A percentile compares a stretch with the other conserved stretches of the same genome.
Evolutionary conservation across 2,329 filamentous ascomycete genomes (phyloP).

Genomic region (Hymenoscyphus salicellus): DNA sequence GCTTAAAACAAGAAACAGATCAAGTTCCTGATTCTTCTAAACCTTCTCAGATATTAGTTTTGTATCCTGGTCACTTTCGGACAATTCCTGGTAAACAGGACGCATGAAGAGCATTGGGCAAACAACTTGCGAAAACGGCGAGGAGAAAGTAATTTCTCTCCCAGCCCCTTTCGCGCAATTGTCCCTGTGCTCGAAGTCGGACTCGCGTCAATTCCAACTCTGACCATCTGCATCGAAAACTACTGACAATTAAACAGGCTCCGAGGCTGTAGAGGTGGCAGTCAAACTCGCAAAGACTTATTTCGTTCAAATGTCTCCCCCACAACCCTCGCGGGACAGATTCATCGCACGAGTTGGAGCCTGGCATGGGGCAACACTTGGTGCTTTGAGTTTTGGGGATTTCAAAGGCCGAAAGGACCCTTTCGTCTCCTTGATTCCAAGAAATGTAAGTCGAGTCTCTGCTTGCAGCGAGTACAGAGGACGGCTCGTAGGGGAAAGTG

Average conservation of each 20-base stretch:
- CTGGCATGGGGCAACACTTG: conserved; percentile 66
- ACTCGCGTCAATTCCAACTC: too few species aligned
- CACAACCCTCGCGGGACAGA: conserved; percentile 39
- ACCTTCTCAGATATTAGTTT: too few species aligned
- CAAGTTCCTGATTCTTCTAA: too few species aligned
- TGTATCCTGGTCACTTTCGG: too few species aligned
- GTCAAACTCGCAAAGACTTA: conserved; percentile 56
- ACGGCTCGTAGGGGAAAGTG: conserved; percentile 45
- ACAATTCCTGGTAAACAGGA: too few species aligned
- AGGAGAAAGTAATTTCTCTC: too few species aligned
- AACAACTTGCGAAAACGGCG: too few species aligned
- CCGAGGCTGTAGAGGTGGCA: conserved; percentile 14
- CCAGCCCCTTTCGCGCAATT: too few species aligned
- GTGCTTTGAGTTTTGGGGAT: conserved; percentile 50
- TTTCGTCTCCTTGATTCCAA: conserved; percentile 53
- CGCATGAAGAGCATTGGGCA: too few species aligned
- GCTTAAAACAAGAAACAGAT: neutral
- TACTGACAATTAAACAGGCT: conserved; percentile 6
- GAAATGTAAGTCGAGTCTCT: conserved; percentile 52
- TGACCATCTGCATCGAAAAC: too few species aligned
- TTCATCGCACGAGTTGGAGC: conserved; percentile 58
- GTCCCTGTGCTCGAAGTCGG: too few species aligned
- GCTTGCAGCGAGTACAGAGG: conserved; percentile 61
- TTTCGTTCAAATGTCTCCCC: conserved; percentile 9
- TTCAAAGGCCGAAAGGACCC: conserved; percentile 53